Base-by-base conservation (phyloP, 805 yeast genomes). In the Ogataea wickerhamii region DNA sequence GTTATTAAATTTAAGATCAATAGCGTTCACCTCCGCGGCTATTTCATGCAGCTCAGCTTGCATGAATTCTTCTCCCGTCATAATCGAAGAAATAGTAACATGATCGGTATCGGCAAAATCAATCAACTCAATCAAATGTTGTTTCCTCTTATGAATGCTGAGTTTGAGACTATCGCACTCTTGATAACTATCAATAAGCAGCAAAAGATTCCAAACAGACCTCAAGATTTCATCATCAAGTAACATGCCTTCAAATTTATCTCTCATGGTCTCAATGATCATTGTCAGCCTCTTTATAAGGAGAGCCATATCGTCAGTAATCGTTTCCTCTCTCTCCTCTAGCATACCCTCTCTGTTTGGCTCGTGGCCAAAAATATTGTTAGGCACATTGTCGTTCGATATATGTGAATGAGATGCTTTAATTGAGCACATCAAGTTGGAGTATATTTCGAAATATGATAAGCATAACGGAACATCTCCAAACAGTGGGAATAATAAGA, bases 181-280 rank as follows among this genome's bases (percentile, higher is more conserved):
- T 41, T 68, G 71, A 45, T 74, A 77, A 36, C 69, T 70, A 40
- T 71, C 71, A 23, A 78, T 62, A 2, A 68, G 53, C 16, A 77
- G 59, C 6, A 85, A 58, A 18, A 85, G 56, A 35, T 70, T 71
- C 54, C 77, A 70, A 3, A 82, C 60, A n/a, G 70, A 66, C 16
- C 78, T 78, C 31, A 79, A 77, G 24, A 82, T 70, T 20, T 73
- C 71, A 3, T 76, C 71, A 39, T 83, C 85, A 30, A 88, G 61
- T 13, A 87, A 57, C 68, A 81, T 78, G 3, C 95, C 91, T 10
- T 78, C 71, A 47, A 82, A 82, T 34, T 74, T 70, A 18, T 70
- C 76, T 23, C 73, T 68, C 8, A 84, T 68, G 6, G 79, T 78
- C 25, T 71, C 67, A 3, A 82, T 71, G 3, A 82, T 73, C 21